Evolutionary conservation across 2,329 filamentous ascomycete genomes (phyloP), one percentile per base, ranked within the genome.

Genomic region (Exophiala phaeomuriformis): DNA sequence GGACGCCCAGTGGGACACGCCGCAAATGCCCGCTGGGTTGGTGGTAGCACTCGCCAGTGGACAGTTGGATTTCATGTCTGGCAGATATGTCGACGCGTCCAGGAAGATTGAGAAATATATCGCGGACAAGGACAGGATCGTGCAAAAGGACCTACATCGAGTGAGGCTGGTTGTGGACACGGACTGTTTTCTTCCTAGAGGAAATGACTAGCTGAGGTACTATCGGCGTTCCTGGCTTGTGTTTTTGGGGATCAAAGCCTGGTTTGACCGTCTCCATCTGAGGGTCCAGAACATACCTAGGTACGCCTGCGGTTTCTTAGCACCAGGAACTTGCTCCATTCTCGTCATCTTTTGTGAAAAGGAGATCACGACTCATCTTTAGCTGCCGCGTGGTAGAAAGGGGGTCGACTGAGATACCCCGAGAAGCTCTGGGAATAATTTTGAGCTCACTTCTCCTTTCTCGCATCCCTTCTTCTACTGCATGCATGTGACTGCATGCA

Each of bases 21-120:
- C 58, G n/a, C 49, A 59, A 41, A 48, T 59, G 54, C 54, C 58
- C 8, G 58, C 53, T 28, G 58, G 57, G 3, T 47, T 60, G 42
- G 51, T 61, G n/a, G 37, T 53, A 5, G 43, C 52, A 6, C 51
- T 59, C 2, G 51, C 56, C 29, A 53, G 53, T 39, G 56, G 56
- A 30, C 47, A 53, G 42, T 12, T 58, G 47, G 56, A 58, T 32
- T 58, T 58, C 37, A 52, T 58, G 49, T 58, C 56, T 5, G 56
- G 56, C 28, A 52, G 56, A 43, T 58, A 58, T 44, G 36, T 58
- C 19, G 56, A 58, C 35, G 52, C 49, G 10, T 50, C 53, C 8
- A 56, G 47, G 41, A 55, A 51, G 48, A 41, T 55, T 30, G 56
- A 51, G 30, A 33, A 49, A 28, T 55, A 55, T 42, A 31, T 56